These are phyloP conservation scores for Reticulascus tulasneorum DNA, from an alignment of 2,329 filamentous ascomycete species.

Conservation along the genomic window DNA sequence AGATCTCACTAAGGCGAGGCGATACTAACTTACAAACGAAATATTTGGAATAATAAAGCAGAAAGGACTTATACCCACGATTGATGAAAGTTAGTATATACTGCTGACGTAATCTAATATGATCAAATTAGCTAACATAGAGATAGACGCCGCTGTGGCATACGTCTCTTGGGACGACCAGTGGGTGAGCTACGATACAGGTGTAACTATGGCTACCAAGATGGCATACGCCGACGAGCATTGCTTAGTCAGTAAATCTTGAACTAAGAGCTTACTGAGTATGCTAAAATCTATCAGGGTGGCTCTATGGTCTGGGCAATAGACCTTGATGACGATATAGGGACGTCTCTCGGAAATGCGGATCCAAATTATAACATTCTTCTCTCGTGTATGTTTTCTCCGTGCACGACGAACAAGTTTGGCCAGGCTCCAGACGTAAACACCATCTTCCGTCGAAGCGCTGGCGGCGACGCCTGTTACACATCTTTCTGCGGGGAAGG, in stretches of 20 bases:
- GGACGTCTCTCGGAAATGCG: too few species aligned
- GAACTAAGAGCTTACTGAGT: too few species aligned
- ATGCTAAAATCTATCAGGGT: too few species aligned
- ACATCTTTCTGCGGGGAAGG: neutral
- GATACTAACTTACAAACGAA: neutral
- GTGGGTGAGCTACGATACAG: constrained; percentile 1
- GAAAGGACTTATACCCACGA: too few species aligned
- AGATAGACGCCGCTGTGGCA: neutral
- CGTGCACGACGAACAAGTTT: too few species aligned
- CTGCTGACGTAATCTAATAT: neutral
- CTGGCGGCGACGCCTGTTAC: neutral
- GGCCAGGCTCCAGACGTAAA: neutral
- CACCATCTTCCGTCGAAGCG: neutral
- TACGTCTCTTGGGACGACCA: too few species aligned
- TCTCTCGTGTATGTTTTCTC: neutral
- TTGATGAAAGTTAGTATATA: too few species aligned
- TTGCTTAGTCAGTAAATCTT: too few species aligned
- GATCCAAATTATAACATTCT: neutral
- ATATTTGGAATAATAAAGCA: neutral
- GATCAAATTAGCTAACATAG: neutral
- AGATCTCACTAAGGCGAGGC: neutral
- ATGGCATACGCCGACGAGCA: neutral
- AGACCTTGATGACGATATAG: neutral
- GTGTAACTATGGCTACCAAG: neutral
- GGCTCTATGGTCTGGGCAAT: neutral